Evolutionary conservation across 2,329 filamentous ascomycete species (phyloP), one percentile per base, ranked within the genome.

Genomic region (Nothophaeocryptopus gaeumannii): DNA sequence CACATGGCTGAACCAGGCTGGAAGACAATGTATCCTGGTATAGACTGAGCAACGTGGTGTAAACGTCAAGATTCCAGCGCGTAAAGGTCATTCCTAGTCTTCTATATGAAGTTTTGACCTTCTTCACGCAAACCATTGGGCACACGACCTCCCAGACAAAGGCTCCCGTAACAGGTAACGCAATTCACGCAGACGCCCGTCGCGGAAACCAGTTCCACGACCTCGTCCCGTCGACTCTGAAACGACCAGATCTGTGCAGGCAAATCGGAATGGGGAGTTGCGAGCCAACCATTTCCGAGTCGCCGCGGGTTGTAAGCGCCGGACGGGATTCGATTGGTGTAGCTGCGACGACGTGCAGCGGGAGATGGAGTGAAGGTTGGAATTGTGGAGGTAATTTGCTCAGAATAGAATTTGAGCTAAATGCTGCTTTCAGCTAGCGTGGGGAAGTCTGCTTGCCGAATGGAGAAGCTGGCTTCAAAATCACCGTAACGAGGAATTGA

Each of bases 301-400:
- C 48, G 39, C 37, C 38, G 33, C 49, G 38, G 44, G 33, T 47
- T 32, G 41, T 56, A 56, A 51, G 54, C 54, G 54, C 54, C 51
- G 30, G 40, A 30, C 51, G 50, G 45, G 44, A 57, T 47, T 46
- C 40, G 42, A 52, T 38, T 49, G 49, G 54, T 38, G 32, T 32
- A 49, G 43, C 40, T 35, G 41, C 5, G 46, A 50, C 37, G 49
- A 38, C 10, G 40, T 36, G 20, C 12, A 34, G 16, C 38, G 16
- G 32, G 32, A 20, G 16, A 26, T 33, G 36, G 14, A 20, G 35
- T 32, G 35, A 32, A 30, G 42, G 39, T 32, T 12, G 14, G 20
- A 26, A 26, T 4, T 37, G 47, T 32, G 26, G 10, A 29, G 45
- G 36, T 51, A 56, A 54, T 56, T 56, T 54, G 51, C 51, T 47